Conservation (phyloP, 306 rosid species). For the Pyrus communis region DNA sequence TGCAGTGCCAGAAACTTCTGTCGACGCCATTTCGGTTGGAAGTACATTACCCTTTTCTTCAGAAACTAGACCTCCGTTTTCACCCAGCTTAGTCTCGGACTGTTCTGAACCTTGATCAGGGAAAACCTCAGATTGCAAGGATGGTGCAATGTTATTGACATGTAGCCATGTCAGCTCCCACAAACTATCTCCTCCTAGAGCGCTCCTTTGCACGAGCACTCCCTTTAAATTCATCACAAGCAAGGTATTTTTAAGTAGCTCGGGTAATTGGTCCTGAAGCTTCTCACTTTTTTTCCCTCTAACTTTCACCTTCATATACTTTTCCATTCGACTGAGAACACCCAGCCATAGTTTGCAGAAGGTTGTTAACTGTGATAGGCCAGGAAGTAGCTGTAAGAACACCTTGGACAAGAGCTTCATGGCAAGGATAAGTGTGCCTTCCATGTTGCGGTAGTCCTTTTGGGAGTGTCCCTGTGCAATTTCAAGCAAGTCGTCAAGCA, state of each 20-base stretch:
- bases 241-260: conserved; percentile 77
- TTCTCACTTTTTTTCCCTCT: conserved; percentile 81
- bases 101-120: conserved; percentile 67
- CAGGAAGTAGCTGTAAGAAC: conserved; percentile 69
- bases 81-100: conserved; percentile 33
- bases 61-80: conserved; percentile 30
- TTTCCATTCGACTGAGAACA: conserved; percentile 87
- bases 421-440: conserved; percentile 80
- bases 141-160: conserved; percentile 73
- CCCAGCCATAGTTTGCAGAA: conserved; percentile 98
- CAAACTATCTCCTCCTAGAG: conserved; percentile 88
- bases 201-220: conserved; percentile 70
- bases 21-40: conserved; percentile 31
- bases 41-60: conserved; percentile 33
- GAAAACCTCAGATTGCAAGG: conserved; percentile 80
- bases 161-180: conserved; percentile 98
- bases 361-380: conserved; percentile 61
- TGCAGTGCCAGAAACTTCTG: conserved; percentile 38
- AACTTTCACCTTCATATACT: conserved; percentile 76
- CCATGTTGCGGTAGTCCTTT: conserved; percentile 93
- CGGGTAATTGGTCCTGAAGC: conserved; percentile 81
- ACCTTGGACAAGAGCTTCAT: conserved; percentile 87
- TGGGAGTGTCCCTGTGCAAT: conserved; percentile 86
- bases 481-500: conserved; percentile 93
- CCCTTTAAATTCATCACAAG: conserved; percentile 73